Conservation (phyloP, 768 basidiomycete species). For the Lactarius evosmus region DNA sequence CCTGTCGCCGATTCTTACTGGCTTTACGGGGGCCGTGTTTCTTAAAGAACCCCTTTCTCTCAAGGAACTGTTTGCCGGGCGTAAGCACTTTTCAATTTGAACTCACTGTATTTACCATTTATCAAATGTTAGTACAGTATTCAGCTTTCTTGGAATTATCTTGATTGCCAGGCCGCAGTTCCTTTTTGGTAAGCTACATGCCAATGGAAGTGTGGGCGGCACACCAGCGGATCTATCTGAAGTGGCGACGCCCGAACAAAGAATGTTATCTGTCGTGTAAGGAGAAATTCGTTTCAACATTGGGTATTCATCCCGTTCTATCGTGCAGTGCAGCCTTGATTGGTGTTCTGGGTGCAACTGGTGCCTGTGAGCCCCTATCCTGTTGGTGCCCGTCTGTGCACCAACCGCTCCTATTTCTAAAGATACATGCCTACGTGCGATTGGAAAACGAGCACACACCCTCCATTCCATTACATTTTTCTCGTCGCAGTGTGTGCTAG, state of each 20-base stretch:
- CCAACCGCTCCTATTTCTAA: not conserved
- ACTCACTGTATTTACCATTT: not conserved
- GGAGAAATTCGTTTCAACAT: conserved; percentile 16
- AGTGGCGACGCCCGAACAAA: conserved; percentile 34
- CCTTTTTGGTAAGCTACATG: conserved; percentile 51
- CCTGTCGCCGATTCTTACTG: conserved; percentile 63
- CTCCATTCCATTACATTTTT: conserved; percentile 71
- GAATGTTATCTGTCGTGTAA: conserved; percentile 61
- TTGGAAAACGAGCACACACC: conserved; percentile 73
- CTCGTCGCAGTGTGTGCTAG: conserved; percentile 51
- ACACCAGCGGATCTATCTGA: conserved; percentile 7
- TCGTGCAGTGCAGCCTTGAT: conserved; percentile 52
- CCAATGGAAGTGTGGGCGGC: not conserved
- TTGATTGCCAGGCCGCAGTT: conserved; percentile 76
- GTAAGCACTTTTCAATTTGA: conserved; percentile 33
- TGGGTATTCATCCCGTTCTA: not conserved
- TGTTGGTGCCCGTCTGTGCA: not conserved
- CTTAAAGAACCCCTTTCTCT: conserved; percentile 56
- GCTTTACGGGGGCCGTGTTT: conserved; percentile 57
- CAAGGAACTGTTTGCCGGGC: conserved; percentile 53
- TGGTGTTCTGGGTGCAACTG: conserved; percentile 63
- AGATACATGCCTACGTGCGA: conserved; percentile 58
- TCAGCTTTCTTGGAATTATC: conserved; percentile 71
- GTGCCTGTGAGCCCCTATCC: conserved; percentile 54
- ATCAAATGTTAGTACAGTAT: conserved; percentile 47